Evolutionary conservation across 2,329 filamentous ascomycete species (phyloP).

Genomic region (Trichoderma semiorbis): DNA sequence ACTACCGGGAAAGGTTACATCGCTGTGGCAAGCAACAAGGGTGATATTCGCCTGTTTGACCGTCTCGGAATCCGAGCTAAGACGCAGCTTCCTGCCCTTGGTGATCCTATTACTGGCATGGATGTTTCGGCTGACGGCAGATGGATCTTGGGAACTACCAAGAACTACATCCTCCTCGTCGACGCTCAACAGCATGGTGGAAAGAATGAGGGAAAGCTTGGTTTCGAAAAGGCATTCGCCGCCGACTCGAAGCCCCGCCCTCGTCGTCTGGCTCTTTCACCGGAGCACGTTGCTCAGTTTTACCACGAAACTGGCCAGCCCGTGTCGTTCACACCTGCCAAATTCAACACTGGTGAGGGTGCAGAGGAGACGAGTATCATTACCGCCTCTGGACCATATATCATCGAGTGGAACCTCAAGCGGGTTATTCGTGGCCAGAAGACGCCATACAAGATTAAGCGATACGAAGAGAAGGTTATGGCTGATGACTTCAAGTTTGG

Average conservation of each 20-base stretch:
- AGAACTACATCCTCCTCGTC: slow-evolving; percentile 90
- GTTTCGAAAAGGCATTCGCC: slow-evolving; percentile 89
- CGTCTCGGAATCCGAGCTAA: slow-evolving; percentile 95
- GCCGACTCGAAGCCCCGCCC: slow-evolving; percentile 94
- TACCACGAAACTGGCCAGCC: slow-evolving; percentile 90
- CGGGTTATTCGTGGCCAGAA: slow-evolving; percentile 78
- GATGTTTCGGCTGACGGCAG: slow-evolving; percentile 94
- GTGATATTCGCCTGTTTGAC: slow-evolving; percentile 94
- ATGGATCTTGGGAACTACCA: slow-evolving; percentile 92
- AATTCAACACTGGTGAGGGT: slow-evolving; percentile 87
- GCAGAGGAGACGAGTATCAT: slow-evolving; percentile 89
- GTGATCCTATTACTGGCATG: slow-evolving; percentile 89
- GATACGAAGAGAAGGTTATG: slow-evolving; percentile 92
- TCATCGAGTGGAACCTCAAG: slow-evolving; percentile 93
- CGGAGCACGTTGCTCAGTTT: slow-evolving; percentile 93
- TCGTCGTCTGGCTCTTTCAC: slow-evolving; percentile 81
- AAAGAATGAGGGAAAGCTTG: slow-evolving; percentile 97
- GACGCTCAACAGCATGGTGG: slow-evolving; percentile 86
- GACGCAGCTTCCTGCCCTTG: slow-evolving; percentile 91
- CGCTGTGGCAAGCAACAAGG: slow-evolving; percentile 95
- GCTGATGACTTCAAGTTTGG: slow-evolving; percentile 98
- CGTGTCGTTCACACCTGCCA: slow-evolving; percentile 83
- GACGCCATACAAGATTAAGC: slow-evolving; percentile 93
- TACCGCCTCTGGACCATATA: slow-evolving; percentile 92
- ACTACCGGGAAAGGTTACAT: slow-evolving; percentile 97